Conservation (phyloP, 2,329 filamentous ascomycete genomes). For the Ophiostoma himal-ulmi region DNA sequence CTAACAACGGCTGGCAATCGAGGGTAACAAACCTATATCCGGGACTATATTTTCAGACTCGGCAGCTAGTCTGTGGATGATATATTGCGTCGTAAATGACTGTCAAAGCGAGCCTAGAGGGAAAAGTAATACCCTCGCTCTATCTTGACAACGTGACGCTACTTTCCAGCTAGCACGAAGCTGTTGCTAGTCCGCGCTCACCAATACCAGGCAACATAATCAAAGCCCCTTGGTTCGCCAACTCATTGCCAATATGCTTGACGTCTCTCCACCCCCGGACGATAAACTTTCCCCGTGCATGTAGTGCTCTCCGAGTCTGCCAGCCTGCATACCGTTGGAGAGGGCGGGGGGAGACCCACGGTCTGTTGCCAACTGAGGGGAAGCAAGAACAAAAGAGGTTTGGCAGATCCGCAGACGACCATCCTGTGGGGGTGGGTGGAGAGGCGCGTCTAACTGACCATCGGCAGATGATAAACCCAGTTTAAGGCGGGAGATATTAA, state of each 20-base stretch:
- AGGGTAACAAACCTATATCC: neutral
- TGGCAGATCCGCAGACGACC: slow-evolving; percentile 15
- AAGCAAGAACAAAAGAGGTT: slow-evolving; percentile 11
- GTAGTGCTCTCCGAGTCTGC: neutral
- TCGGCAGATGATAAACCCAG: slow-evolving; percentile 27
- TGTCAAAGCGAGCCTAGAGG: neutral
- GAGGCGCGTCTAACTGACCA: slow-evolving; percentile 17
- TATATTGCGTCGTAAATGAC: neutral
- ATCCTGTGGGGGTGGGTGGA: slow-evolving; percentile 21
- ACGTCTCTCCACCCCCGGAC: neutral
- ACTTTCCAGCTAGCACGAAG: neutral
- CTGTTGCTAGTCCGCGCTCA: neutral
- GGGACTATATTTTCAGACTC: neutral
- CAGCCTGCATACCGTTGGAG: neutral
- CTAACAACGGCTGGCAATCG: neutral
- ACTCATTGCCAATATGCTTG: neutral
- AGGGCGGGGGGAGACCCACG: slow-evolving; percentile 12
- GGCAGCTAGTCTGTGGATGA: neutral
- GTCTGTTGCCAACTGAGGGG: slow-evolving; percentile 20
- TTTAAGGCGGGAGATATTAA: slow-evolving; percentile 11
- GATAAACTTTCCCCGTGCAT: neutral
- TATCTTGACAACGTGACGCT: neutral
- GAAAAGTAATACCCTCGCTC: neutral
- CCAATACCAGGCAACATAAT: neutral
- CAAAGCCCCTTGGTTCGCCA: neutral